Conservation (phyloP, 2,329 filamentous ascomycete genomes). For the Didymella glomerata region DNA sequence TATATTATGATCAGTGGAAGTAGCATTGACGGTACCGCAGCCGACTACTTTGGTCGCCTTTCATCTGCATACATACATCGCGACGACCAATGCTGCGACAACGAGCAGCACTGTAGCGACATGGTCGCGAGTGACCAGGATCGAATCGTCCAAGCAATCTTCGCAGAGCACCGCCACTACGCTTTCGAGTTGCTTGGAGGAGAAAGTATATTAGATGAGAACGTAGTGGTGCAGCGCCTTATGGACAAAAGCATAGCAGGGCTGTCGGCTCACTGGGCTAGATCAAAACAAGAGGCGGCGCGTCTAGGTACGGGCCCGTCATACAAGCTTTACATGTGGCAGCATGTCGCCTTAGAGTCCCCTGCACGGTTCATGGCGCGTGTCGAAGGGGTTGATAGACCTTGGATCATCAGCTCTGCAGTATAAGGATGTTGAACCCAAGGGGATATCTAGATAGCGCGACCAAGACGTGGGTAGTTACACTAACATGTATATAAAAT, state of each 20-base stretch:
- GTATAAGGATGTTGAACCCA: too few species aligned
- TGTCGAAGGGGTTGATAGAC: neutral
- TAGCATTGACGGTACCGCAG: neutral
- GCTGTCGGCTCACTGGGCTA: neutral
- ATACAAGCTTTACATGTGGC: constrained; percentile 8
- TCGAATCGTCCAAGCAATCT: constrained; percentile 15
- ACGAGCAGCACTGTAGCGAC: constrained; percentile 8
- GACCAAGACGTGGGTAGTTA: too few species aligned
- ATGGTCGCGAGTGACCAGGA: constrained; percentile 18
- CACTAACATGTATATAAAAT: too few species aligned
- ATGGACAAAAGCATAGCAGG: neutral
- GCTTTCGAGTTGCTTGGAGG: constrained; percentile 5
- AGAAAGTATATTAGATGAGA: neutral
- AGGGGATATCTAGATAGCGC: too few species aligned
- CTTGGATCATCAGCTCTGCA: constrained; percentile 1
- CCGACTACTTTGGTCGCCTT: neutral
- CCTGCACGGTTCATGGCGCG: constrained; percentile 14
- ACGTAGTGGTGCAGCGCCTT: neutral
- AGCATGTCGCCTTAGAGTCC: constrained; percentile 5
- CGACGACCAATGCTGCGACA: neutral
- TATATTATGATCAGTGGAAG: constrained; percentile 1
- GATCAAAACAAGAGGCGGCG: neutral
- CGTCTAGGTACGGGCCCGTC: neutral
- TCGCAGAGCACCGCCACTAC: constrained; percentile 23
- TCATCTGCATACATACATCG: neutral